phyloP scores from a whole-genome alignment of 2,329 filamentous ascomycete genomes.

The Penicillium italicum region DNA sequence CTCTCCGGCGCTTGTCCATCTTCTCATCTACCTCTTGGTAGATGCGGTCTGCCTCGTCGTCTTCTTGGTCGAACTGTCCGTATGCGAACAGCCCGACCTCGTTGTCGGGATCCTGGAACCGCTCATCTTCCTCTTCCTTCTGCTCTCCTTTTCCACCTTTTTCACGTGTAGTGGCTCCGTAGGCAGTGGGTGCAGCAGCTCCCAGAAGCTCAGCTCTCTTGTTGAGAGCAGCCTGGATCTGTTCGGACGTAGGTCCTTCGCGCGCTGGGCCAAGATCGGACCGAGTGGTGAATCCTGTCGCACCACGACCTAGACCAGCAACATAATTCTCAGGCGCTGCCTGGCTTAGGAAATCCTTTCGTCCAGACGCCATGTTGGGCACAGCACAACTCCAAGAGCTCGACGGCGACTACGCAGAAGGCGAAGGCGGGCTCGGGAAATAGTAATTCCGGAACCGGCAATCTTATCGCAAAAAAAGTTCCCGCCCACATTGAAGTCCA shows the following conservation, averaged over 20 bases:
- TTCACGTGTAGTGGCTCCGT: conserved; percentile 65
- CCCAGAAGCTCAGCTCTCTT: conserved; percentile 85
- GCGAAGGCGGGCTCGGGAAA: conserved; percentile 11
- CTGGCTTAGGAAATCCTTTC: conserved; percentile 85
- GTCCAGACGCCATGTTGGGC: conserved; percentile 54
- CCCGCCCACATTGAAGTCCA: conserved; percentile 19
- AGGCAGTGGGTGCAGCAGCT: conserved; percentile 66
- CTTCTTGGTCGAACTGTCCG: conserved; percentile 93
- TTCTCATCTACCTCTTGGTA: conserved; percentile 95
- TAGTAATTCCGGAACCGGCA: conserved; percentile 21
- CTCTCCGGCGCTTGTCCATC: conserved; percentile 86
- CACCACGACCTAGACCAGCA: conserved; percentile 93
- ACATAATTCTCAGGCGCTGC: conserved; percentile 85
- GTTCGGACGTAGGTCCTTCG: conserved; percentile 93
- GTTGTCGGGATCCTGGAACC: conserved; percentile 95
- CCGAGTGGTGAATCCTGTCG: conserved; percentile 95
- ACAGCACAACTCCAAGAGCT: conserved; percentile 3
- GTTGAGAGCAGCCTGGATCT: conserved; percentile 95
- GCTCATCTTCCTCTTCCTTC: conserved; percentile 70
- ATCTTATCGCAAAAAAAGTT: conserved; percentile 31
- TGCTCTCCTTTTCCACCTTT: conserved; percentile 60
- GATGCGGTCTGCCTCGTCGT: conserved; percentile 95
- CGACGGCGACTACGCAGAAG: conserved; percentile 5
- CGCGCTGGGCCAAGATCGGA: conserved; percentile 93
- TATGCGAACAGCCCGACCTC: conserved; percentile 94